These are phyloP conservation scores for Amylostereum areolatum DNA, from an alignment of 1,284 basidiomycete species.

Conservation along the genomic window DNA sequence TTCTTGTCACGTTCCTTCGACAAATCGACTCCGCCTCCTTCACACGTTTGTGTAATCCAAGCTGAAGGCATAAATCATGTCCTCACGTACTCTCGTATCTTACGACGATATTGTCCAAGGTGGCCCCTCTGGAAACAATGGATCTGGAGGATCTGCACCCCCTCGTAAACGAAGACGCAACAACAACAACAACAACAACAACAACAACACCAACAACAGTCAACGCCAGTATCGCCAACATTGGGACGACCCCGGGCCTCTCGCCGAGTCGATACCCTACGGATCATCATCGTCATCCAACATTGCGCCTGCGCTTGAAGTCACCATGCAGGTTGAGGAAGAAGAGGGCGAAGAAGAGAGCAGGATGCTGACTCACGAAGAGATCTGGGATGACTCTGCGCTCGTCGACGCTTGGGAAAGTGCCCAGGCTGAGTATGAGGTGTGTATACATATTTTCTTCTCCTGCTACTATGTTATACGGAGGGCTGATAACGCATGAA, in stretches of 20 bases:
- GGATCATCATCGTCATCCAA: conserved; percentile 19
- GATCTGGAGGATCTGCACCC: neutral
- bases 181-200: neutral
- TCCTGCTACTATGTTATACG: conserved; percentile 4
- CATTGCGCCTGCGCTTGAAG: conserved; percentile 6
- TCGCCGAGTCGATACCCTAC: conserved; percentile 24
- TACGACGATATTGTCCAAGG: conserved; percentile 1
- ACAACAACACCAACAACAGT: neutral
- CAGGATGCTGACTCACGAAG: conserved; percentile 58
- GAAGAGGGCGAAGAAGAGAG: conserved; percentile 40
- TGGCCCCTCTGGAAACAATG: neutral
- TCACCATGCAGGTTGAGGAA: conserved; percentile 8
- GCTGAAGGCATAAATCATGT: too few species aligned
- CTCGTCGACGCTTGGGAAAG: conserved; percentile 77
- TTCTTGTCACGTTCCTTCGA: too few species aligned
- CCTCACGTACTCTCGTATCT: neutral
- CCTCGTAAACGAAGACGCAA: neutral
- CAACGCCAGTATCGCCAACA: conserved; percentile 3
- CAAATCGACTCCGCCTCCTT: too few species aligned
- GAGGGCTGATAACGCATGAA: neutral
- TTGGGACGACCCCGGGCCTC: conserved; percentile 39
- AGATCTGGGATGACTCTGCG: conserved; percentile 80
- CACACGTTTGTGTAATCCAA: too few species aligned
- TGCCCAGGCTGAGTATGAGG: conserved; percentile 72
- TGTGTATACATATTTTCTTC: conserved; percentile 18